phyloP scores from a whole-genome alignment of 768 basidiomycete genomes.

The Tricholoma sp. region DNA sequence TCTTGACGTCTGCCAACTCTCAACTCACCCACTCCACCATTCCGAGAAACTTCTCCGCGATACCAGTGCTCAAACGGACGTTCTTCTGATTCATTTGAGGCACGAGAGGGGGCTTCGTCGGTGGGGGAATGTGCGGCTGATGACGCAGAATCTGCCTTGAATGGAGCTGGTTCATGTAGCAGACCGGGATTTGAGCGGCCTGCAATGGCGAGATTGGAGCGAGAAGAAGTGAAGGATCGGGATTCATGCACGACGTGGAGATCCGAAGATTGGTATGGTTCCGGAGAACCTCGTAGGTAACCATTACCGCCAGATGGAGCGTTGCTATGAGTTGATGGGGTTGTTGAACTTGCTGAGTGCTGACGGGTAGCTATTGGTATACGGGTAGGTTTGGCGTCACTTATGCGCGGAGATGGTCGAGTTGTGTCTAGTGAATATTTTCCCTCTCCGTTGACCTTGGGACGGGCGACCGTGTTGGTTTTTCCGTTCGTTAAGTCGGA shows the following conservation, averaged over 20 bases:
- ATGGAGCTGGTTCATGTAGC: constrained; percentile 63
- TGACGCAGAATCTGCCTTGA: constrained; percentile 40
- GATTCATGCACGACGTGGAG: constrained; percentile 24
- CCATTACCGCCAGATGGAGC: constrained; percentile 14
- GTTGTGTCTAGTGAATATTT: constrained; percentile 20
- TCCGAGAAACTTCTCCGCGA: constrained; percentile 78
- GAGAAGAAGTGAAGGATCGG: constrained; percentile 22
- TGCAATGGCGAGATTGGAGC: constrained; percentile 26
- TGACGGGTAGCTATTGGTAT: constrained; percentile 41
- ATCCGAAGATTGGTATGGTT: constrained; percentile 14
- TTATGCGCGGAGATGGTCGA: constrained; percentile 37
- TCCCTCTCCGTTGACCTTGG: constrained; percentile 28
- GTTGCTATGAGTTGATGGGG: constrained; percentile 14
- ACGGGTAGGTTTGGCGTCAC: constrained; percentile 43
- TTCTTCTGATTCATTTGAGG: constrained; percentile 74
- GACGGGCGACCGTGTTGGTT: constrained; percentile 20
- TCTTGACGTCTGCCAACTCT: constrained; percentile 70
- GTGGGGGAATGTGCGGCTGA: constrained; percentile 34
- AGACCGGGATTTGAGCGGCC: constrained; percentile 42
- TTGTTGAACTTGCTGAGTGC: constrained; percentile 22
- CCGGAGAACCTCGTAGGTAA: constrained; percentile 15
- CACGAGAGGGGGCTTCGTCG: constrained; percentile 42
- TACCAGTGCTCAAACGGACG: constrained; percentile 89
- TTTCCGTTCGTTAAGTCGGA: constrained; percentile 32
- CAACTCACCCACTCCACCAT: constrained; percentile 85